Percentiles rank a stretch among this genome's conserved stretches.
These are phyloP conservation scores for Marchantia polymorpha DNA, from an alignment of 225 moss, liverwort and hornwort genomes.

Conservation along the genomic window DNA sequence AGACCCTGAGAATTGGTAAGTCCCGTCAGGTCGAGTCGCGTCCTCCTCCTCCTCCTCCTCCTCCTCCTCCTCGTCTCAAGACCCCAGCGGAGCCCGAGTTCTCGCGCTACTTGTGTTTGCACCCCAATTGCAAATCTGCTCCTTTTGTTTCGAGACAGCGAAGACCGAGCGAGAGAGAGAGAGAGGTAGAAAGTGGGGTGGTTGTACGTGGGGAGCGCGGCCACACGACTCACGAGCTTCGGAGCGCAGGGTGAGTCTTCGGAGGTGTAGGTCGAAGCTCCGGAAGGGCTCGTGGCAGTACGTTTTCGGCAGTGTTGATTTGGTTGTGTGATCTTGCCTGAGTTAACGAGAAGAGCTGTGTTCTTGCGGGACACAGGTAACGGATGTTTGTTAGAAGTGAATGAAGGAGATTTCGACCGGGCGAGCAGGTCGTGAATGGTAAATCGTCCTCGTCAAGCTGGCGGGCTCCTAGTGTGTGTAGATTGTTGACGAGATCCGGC, in stretches of 20 bases:
- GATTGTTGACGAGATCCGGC: neutral
- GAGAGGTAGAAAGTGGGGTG: neutral
- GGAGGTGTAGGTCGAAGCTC: neutral
- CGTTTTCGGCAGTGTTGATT: neutral
- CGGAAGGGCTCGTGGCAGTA: neutral
- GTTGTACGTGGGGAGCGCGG: neutral
- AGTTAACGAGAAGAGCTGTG: neutral
- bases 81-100: neutral
- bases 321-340: neutral
- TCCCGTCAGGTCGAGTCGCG: neutral
- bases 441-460: neutral
- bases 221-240: neutral
- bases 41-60: no score
- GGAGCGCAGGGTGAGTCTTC: neutral
- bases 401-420: neutral
- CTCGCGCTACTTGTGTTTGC: neutral
- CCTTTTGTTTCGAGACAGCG: neutral
- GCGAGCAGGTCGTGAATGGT: neutral
- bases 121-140: neutral
- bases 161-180: no score
- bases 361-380: neutral
- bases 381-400: neutral
- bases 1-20: conserved; percentile 1
- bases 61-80: no score
- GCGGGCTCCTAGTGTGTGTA: neutral